phyloP scores from a whole-genome alignment of 192 early-diverging fungal species.

The Podila epicladia region DNA sequence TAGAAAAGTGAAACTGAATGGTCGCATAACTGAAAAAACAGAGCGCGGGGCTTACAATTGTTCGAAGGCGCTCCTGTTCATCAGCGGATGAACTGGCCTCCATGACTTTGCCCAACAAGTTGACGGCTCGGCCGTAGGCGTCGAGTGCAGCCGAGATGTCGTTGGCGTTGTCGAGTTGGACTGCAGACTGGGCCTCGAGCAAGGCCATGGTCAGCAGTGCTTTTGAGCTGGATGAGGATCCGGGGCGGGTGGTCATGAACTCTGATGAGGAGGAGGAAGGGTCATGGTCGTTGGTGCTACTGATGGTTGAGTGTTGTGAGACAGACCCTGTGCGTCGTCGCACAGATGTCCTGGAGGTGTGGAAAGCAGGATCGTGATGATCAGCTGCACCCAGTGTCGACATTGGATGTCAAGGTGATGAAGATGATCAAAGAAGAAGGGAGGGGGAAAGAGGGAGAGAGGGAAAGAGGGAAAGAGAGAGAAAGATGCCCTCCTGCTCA shows the following conservation, averaged over 20 bases:
- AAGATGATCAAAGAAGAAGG: not conserved
- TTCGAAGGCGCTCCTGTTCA: constrained; percentile 37
- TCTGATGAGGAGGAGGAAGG: constrained; percentile 5
- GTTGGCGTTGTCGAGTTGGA: constrained; percentile 36
- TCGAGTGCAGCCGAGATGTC: constrained; percentile 35
- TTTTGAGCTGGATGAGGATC: constrained; percentile 46
- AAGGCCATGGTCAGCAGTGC: constrained; percentile 36
- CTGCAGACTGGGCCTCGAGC: constrained; percentile 46
- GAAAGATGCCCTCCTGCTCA: not conserved
- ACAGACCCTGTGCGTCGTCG: constrained; percentile 18
- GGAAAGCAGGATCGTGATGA: constrained; percentile 7
- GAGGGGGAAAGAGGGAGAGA: not conserved
- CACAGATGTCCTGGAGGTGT: not conserved
- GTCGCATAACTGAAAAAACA: not conserved
- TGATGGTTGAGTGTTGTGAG: constrained; percentile 11
- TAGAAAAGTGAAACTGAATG: not conserved
- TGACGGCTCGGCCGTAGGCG: constrained; percentile 31
- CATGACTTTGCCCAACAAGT: constrained; percentile 39
- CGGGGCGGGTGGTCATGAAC: constrained; percentile 24
- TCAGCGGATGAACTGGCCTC: constrained; percentile 39
- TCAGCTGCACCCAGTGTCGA: constrained; percentile 17
- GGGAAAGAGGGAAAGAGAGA: not conserved
- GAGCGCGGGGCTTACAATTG: constrained; percentile 25
- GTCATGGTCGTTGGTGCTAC: constrained; percentile 1
- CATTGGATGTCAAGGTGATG: not conserved